phyloP scores from a whole-genome alignment of 805 yeast genomes.

The Lachancea lanzarotensis region DNA sequence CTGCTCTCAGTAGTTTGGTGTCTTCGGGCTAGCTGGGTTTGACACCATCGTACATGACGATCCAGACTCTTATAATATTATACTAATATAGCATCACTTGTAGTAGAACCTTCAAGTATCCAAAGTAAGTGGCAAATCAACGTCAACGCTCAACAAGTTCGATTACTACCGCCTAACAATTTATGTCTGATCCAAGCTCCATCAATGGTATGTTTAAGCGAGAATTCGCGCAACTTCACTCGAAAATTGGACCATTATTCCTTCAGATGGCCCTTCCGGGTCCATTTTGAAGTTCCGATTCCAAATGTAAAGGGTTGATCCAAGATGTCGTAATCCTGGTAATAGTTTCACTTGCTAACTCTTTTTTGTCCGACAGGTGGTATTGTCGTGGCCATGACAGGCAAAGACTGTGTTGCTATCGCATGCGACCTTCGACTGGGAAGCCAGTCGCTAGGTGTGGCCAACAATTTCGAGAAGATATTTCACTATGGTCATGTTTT shows the following conservation, averaged over 20 bases:
- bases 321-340: too few relatives aligned
- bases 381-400: slow-evolving; percentile 96
- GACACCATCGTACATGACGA: neutral
- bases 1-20: too few relatives aligned
- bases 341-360: slow-evolving; percentile 12
- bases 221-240: neutral
- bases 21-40: too few relatives aligned
- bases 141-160: neutral
- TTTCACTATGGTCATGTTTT: slow-evolving; percentile 81
- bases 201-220: slow-evolving; percentile 50
- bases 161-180: neutral
- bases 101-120: neutral
- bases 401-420: slow-evolving; percentile 96
- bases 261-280: too few relatives aligned
- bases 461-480: slow-evolving; percentile 90
- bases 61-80: neutral
- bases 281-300: too few relatives aligned
- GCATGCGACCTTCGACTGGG: slow-evolving; percentile 95
- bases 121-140: neutral
- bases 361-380: slow-evolving; percentile 49
- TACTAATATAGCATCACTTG: neutral
- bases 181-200: slow-evolving; percentile 73
- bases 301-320: too few relatives aligned
- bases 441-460: slow-evolving; percentile 82
- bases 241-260: too few relatives aligned